A percentile compares a stretch with the other conserved stretches of the same genome.
Evolutionary conservation across 768 basidiomycete genomes (phyloP).

Genomic region (Suillus americanus): DNA sequence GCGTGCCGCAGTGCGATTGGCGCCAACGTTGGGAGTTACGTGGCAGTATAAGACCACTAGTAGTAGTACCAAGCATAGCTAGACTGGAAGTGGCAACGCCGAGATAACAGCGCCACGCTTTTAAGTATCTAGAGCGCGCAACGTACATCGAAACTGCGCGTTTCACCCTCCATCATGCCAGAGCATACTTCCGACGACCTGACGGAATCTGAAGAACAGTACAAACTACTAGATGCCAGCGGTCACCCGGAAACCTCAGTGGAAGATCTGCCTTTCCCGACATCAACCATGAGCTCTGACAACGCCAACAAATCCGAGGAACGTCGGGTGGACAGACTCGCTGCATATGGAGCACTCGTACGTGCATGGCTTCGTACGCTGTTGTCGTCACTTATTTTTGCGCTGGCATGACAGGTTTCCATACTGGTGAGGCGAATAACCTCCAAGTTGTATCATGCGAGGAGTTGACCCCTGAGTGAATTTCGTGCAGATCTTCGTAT

Average conservation of each 20-base stretch:
- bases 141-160: not conserved
- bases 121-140: not conserved
- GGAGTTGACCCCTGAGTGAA: not conserved
- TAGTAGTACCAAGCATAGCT: not conserved
- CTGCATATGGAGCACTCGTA: constrained; percentile 37
- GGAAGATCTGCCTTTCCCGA: not conserved
- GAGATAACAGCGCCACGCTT: not conserved
- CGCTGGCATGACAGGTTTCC: constrained; percentile 12
- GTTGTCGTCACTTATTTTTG: not conserved
- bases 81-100: not conserved
- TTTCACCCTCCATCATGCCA: not conserved
- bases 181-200: not conserved
- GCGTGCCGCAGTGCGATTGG: not conserved
- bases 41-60: not conserved
- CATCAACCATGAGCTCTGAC: constrained; percentile 23
- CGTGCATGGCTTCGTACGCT: constrained; percentile 15
- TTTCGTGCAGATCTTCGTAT: constrained; percentile 35
- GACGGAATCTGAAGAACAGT: constrained; percentile 14
- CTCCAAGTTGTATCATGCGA: constrained; percentile 8
- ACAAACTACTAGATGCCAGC: constrained; percentile 13
- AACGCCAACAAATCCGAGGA: constrained; percentile 34
- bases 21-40: not conserved
- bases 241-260: not conserved
- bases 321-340: constrained; percentile 37
- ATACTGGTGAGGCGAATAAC: constrained; percentile 16